A percentile compares a stretch with the other conserved stretches of the same genome.
phyloP scores from a whole-genome alignment of 2,329 filamentous ascomycete species.

The Fusarium sulawesiense region DNA sequence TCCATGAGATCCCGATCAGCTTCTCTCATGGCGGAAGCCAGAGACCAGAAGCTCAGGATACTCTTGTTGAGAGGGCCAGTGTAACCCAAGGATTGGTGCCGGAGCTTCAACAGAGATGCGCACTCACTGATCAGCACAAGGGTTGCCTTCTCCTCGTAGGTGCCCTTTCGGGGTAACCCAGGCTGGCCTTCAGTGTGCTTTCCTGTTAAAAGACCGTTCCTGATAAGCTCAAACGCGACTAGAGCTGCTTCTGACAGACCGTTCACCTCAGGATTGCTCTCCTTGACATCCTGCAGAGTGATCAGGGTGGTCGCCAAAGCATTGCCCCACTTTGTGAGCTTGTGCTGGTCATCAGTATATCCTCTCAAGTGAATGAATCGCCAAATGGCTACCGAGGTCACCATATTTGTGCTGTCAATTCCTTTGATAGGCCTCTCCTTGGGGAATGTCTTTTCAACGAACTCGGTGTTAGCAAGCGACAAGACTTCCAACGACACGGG shows the following conservation, averaged over 20 bases:
- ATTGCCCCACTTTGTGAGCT: conserved; percentile 85
- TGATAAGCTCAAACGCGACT: conserved; percentile 85
- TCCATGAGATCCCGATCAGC: conserved; percentile 86
- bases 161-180: conserved; percentile 66
- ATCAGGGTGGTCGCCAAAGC: conserved; percentile 78
- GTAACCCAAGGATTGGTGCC: conserved; percentile 88
- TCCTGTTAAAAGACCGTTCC: conserved; percentile 80
- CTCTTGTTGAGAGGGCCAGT: conserved; percentile 94
- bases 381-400: conserved; percentile 81
- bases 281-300: conserved; percentile 66
- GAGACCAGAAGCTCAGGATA: conserved; percentile 84
- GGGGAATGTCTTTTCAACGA: conserved; percentile 75
- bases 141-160: conserved; percentile 79
- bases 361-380: conserved; percentile 89
- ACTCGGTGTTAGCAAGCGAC: conserved; percentile 75
- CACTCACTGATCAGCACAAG: conserved; percentile 87
- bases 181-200: conserved; percentile 69
- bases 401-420: conserved; percentile 73
- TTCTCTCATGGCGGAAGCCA: conserved; percentile 82
- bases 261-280: conserved; percentile 56
- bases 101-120: conserved; percentile 83
- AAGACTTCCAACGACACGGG: conserved; percentile 69
- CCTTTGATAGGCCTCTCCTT: conserved; percentile 69
- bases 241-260: conserved; percentile 81
- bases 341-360: conserved; percentile 83